Percentiles rank a stretch among this genome's conserved stretches.
Conservation (phyloP, 2,329 filamentous ascomycete species). For the Cercospora sesami region DNA sequence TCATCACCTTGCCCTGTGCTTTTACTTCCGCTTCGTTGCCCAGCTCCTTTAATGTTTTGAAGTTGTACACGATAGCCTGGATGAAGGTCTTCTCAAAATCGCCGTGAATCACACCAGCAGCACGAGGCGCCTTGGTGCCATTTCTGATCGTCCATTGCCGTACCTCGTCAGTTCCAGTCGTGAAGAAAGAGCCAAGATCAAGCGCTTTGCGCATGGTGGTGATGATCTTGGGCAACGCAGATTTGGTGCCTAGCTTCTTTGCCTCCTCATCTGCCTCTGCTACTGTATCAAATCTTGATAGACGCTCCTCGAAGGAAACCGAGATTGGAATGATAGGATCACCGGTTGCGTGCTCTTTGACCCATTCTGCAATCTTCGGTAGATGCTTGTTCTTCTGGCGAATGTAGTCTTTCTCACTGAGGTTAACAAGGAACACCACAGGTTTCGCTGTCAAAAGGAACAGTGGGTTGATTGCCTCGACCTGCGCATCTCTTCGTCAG, state of each 20-base stretch:
- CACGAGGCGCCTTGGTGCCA: slow-evolving; percentile 95
- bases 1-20: slow-evolving; percentile 94
- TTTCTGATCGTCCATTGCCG: slow-evolving; percentile 97
- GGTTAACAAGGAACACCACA: slow-evolving; percentile 93
- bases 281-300: slow-evolving; percentile 77
- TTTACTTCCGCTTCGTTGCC: slow-evolving; percentile 88
- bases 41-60: slow-evolving; percentile 72
- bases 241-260: slow-evolving; percentile 84
- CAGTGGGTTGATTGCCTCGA: slow-evolving; percentile 96
- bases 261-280: slow-evolving; percentile 78
- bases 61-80: slow-evolving; percentile 94
- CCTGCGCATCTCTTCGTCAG: slow-evolving; percentile 53
- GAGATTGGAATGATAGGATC: slow-evolving; percentile 94
- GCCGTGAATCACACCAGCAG: slow-evolving; percentile 95
- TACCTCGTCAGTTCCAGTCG: slow-evolving; percentile 90
- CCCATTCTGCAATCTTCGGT: slow-evolving; percentile 88
- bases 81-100: slow-evolving; percentile 99
- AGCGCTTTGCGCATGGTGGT: slow-evolving; percentile 89
- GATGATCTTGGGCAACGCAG: slow-evolving; percentile 87
- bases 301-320: slow-evolving; percentile 86
- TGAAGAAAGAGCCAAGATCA: slow-evolving; percentile 95
- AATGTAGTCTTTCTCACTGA: slow-evolving; percentile 95
- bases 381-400: slow-evolving; percentile 99
- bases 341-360: slow-evolving; percentile 83
- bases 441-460: slow-evolving; percentile 95